These are phyloP conservation scores for Leucoagaricus sp. DNA, from an alignment of 1,284 basidiomycete species.

Conservation along the genomic window DNA sequence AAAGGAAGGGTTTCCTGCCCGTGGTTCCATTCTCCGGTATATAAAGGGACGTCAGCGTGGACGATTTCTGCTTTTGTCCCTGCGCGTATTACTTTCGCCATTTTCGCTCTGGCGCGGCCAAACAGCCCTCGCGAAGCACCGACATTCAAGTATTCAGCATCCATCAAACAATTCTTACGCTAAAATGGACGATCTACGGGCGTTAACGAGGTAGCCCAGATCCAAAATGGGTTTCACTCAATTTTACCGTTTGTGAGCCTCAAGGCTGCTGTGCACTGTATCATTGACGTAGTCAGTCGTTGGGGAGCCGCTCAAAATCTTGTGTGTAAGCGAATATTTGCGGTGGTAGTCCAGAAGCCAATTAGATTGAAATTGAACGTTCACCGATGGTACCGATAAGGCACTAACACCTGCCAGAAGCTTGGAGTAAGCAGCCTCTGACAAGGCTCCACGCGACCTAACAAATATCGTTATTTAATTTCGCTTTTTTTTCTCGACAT, in stretches of 20 bases:
- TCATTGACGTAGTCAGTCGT: not conserved
- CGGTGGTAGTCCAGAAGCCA: no score
- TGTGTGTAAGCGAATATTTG: no score
- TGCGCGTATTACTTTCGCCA: no score
- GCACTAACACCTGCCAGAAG: not conserved
- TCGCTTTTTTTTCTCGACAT: not conserved
- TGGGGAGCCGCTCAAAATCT: no score
- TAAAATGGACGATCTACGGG: not conserved
- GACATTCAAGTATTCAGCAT: not conserved
- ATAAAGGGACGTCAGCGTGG: not conserved
- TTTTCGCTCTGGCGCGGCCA: not conserved
- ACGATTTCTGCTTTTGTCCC: not conserved
- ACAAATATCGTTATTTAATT: conserved; percentile 5
- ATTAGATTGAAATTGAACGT: no score
- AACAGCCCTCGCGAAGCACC: not conserved
- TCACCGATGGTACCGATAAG: no score
- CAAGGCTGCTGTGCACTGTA: not conserved
- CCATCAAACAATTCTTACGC: conserved; percentile 2
- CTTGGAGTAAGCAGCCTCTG: not conserved
- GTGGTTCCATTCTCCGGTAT: no score
- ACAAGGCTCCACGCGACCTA: not conserved
- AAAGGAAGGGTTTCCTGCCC: no score
- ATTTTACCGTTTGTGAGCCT: not conserved
- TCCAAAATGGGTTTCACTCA: not conserved
- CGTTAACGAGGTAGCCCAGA: not conserved